Conservation (phyloP, 2,329 filamentous ascomycete species). For the Teratosphaeria pseudoeucalypti region DNA sequence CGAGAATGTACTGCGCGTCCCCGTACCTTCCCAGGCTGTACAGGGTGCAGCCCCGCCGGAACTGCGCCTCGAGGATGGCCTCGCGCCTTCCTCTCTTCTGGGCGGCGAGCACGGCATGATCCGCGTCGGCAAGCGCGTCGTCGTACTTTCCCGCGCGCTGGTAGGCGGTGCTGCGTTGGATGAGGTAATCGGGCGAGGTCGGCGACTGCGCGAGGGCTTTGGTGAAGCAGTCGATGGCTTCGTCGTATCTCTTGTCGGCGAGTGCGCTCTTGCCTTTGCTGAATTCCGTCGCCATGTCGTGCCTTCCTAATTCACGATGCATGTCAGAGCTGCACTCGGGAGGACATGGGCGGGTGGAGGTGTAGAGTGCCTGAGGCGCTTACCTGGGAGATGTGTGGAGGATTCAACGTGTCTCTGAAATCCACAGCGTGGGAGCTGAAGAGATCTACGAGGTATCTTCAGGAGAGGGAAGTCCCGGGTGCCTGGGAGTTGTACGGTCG, state of each 20-base stretch:
- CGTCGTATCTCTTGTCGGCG: conserved; percentile 50
- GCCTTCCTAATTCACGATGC: neutral
- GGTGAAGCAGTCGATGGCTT: conserved; percentile 59
- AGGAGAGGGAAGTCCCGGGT: neutral
- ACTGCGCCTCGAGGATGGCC: conserved; percentile 69
- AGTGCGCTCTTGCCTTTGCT: conserved; percentile 52
- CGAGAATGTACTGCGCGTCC: conserved; percentile 63
- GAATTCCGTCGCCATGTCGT: conserved; percentile 25
- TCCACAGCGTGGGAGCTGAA: neutral
- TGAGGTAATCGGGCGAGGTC: conserved; percentile 64
- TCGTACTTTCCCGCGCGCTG: conserved; percentile 46
- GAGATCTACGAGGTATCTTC: no score
- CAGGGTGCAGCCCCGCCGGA: conserved; percentile 66
- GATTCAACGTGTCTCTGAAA: neutral
- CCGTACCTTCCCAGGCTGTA: conserved; percentile 61
- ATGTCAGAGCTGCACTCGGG: neutral
- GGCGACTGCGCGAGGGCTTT: conserved; percentile 52
- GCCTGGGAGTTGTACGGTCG: neutral
- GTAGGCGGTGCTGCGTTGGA: conserved; percentile 71
- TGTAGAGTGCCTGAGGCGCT: no score
- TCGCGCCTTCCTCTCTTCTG: conserved; percentile 65
- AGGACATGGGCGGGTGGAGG: no score
- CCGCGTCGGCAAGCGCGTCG: conserved; percentile 36
- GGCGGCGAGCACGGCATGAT: conserved; percentile 49
- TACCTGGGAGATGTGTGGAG: no score